Percentiles rank a stretch among this genome's conserved stretches.
These are phyloP conservation scores for Ophiostoma piceae DNA, from an alignment of 2,329 filamentous ascomycete genomes.

Conservation along the genomic window DNA sequence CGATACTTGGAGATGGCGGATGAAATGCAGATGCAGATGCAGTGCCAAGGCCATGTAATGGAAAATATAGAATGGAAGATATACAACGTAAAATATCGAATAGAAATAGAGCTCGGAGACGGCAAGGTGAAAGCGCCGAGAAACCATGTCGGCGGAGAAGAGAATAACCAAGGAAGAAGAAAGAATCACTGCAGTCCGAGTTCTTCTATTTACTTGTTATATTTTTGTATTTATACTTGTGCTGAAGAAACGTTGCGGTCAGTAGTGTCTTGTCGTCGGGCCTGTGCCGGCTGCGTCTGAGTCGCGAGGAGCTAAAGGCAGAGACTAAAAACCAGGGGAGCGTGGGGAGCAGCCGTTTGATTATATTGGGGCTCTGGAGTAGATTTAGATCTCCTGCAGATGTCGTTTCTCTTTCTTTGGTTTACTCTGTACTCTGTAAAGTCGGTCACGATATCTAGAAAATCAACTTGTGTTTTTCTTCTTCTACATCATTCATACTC, in stretches of 20 bases:
- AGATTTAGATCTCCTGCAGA: not conserved
- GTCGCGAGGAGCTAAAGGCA: too few species aligned
- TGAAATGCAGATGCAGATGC: not conserved
- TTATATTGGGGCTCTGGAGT: slow-evolving; percentile 1
- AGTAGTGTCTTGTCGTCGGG: not conserved
- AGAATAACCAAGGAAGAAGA: not conserved
- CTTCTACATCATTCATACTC: not conserved
- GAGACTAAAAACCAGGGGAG: not conserved
- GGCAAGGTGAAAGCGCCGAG: not conserved
- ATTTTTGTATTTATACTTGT: not conserved
- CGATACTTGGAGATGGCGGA: not conserved
- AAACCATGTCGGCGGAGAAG: not conserved
- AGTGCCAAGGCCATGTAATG: too few species aligned
- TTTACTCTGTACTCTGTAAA: not conserved
- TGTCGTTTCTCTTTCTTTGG: too few species aligned
- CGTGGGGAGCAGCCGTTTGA: slow-evolving; percentile 1
- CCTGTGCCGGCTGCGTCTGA: too few species aligned
- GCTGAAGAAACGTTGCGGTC: slow-evolving; percentile 4
- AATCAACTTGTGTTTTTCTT: not conserved
- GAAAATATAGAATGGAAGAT: not conserved
- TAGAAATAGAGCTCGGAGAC: not conserved
- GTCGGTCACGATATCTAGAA: not conserved
- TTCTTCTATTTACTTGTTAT: not conserved
- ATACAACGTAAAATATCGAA: not conserved
- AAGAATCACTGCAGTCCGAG: not conserved